Evolutionary conservation across 768 basidiomycete genomes (phyloP).

Genomic region (Termitomyces sp.): DNA sequence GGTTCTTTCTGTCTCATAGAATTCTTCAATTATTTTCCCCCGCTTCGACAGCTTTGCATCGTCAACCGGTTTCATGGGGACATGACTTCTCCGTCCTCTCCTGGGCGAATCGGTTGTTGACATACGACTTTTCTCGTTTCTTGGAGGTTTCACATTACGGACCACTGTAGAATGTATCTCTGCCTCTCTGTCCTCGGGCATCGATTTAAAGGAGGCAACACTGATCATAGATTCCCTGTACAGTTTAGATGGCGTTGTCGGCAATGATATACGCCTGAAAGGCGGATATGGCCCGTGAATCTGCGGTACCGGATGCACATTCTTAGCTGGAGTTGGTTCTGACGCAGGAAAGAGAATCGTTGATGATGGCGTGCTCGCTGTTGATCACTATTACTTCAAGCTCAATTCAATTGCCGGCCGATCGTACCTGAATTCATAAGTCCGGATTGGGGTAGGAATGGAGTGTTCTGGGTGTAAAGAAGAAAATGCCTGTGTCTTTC

Average conservation of each 20-base stretch:
- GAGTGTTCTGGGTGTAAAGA: background rate
- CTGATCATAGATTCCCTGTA: slow-evolving; percentile 65
- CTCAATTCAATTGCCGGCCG: background rate
- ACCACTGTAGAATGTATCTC: slow-evolving; percentile 21
- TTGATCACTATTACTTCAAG: background rate
- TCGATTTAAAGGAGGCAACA: slow-evolving; percentile 68
- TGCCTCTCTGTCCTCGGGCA: slow-evolving; percentile 44
- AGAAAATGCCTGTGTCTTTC: background rate
- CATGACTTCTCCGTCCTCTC: slow-evolving; percentile 29
- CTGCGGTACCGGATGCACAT: slow-evolving; percentile 24
- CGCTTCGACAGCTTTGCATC: slow-evolving; percentile 50
- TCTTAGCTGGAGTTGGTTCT: slow-evolving; percentile 14
- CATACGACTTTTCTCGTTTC: slow-evolving; percentile 25
- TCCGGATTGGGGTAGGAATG: background rate
- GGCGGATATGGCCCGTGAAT: slow-evolving; percentile 44
- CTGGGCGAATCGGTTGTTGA: slow-evolving; percentile 34
- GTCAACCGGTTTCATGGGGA: slow-evolving; percentile 34
- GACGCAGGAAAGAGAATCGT: slow-evolving; percentile 22
- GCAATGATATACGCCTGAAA: slow-evolving; percentile 58
- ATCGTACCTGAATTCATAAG: slow-evolving; percentile 5
- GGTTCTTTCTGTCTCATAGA: slow-evolving; percentile 73
- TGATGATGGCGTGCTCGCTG: slow-evolving; percentile 12
- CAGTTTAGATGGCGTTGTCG: slow-evolving; percentile 42
- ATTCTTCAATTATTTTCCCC: slow-evolving; percentile 69
- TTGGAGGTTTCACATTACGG: slow-evolving; percentile 20